Conservation (phyloP, 352 stramenopile species). For the Globisporangium acanthophoron region DNA sequence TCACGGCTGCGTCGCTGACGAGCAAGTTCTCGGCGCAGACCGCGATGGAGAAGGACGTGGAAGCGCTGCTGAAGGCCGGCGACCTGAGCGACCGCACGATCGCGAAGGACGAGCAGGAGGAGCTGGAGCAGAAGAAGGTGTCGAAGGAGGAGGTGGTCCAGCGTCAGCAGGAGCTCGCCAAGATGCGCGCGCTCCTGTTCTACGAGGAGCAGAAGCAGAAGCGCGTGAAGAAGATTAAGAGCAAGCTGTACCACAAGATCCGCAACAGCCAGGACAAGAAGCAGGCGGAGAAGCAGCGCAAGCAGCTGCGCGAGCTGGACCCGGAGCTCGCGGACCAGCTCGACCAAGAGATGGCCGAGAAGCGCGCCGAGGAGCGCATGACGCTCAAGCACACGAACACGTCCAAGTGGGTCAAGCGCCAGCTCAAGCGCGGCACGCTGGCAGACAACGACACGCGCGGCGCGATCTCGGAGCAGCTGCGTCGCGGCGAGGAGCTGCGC, state of each 20-base stretch:
- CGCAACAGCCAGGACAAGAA: conserved; percentile 91
- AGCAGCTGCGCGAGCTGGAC: conserved; percentile 74
- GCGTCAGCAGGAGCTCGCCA: conserved; percentile 91
- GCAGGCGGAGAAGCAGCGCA: conserved; percentile 81
- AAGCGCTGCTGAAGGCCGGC: conserved; percentile 49
- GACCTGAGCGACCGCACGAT: conserved; percentile 56
- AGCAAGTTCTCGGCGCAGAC: conserved; percentile 93
- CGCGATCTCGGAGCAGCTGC: conserved; percentile 87
- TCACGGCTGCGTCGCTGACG: conserved; percentile 82
- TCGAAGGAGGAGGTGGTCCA: conserved; percentile 74
- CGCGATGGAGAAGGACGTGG: conserved; percentile 85
- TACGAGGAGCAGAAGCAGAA: conserved; percentile 98
- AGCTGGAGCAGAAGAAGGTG: conserved; percentile 69
- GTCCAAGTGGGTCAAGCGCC: conserved; percentile 95
- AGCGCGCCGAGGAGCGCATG: conserved; percentile 95
- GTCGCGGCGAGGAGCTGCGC: conserved; percentile 89
- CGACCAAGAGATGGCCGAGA: conserved; percentile 84
- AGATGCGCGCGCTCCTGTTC: conserved; percentile 96
- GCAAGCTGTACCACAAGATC: conserved; percentile 98
- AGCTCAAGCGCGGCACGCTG: conserved; percentile 89
- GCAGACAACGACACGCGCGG: conserved; percentile 90
- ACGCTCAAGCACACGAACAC: conserved; percentile 98
- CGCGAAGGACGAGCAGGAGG: conserved; percentile 62
- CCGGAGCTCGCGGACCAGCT: conserved; percentile 62
- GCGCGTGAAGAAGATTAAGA: conserved; percentile 99